These are phyloP conservation scores for Diaporthe sp. DNA, from an alignment of 2,329 filamentous ascomycete species.

Conservation along the genomic window DNA sequence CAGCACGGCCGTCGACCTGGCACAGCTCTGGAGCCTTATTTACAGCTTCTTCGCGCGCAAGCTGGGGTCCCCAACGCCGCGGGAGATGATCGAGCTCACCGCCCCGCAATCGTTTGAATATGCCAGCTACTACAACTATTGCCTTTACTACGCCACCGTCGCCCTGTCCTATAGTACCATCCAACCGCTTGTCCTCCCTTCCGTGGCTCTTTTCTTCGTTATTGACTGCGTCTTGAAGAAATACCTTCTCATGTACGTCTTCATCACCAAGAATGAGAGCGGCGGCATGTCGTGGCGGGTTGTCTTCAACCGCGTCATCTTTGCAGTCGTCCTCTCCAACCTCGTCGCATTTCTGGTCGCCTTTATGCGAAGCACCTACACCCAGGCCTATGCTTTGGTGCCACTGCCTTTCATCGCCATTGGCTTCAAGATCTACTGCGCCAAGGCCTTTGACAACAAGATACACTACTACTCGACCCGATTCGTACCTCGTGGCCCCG, in stretches of 20 bases:
- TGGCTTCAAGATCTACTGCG: conserved; percentile 89
- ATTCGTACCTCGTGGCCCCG: conserved; percentile 55
- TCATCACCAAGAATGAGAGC: conserved; percentile 96
- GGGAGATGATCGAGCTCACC: conserved; percentile 91
- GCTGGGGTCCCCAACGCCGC: conserved; percentile 87
- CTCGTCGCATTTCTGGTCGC: conserved; percentile 81
- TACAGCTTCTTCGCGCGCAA: conserved; percentile 87
- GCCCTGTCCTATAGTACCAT: conserved; percentile 85
- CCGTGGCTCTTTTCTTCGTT: conserved; percentile 88
- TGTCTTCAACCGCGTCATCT: conserved; percentile 91
- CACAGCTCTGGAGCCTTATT: conserved; percentile 85
- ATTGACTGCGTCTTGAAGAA: conserved; percentile 94
- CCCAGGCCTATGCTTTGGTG: conserved; percentile 73
- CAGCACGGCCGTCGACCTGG: conserved; percentile 92
- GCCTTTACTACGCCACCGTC: conserved; percentile 92
- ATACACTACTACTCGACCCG: conserved; percentile 83
- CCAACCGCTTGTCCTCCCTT: conserved; percentile 87
- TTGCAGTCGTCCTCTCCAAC: conserved; percentile 82
- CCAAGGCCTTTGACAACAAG: conserved; percentile 78
- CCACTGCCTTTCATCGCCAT: conserved; percentile 84
- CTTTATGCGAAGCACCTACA: conserved; percentile 72
- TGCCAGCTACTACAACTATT: conserved; percentile 97
- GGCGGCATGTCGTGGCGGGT: conserved; percentile 93
- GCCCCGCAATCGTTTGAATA: conserved; percentile 95
- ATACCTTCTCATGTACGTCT: conserved; percentile 93